Evolutionary conservation across 192 early-diverging fungal genomes (phyloP), one percentile per base, ranked within the genome.

Genomic region (Linderina pennispora): DNA sequence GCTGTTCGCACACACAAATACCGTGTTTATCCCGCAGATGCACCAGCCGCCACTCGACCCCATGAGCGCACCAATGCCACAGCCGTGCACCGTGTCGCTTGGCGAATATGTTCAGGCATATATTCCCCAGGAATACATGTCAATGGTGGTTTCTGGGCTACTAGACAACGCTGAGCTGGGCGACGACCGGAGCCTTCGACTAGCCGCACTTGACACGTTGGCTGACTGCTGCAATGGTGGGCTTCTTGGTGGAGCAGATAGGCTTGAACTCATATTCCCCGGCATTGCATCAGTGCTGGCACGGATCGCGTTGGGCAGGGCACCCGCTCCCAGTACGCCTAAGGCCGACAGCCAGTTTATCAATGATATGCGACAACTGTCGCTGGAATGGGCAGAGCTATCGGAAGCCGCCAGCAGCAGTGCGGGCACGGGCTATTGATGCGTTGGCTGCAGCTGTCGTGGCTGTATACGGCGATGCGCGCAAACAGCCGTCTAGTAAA

Each of bases 111-210:
- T 47, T 3, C 6, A 5, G 15, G n/a, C 20, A 3, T 36, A 44
- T 36, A n/a, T 55, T 21, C 65, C 65, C 8, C 36, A 14, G 1
- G 65, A 56, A 2, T 68, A 68, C n/a, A 1, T 62, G 37, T 45
- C 66, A 4, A 28, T 70, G 14, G 51, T 21, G 2, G 51, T 54
- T 7, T 62, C 59, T 23, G 59, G 35, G n/a, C 24, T 70, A 35
- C 37, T 70, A 4, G 59, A 70, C 26, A 70, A 48, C 23, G 54
- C 59, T 1, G 66, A 70, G 44, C 5, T 34, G 11, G 40, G 59
- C 1, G 55, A 42, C 9, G 48, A 58, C 18, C 48, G 43, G 26
- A 25, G 26, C 2, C 37, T 70, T 0, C 35, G 59, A 2, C 3
- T 26, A 4, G 14, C 26, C 13, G 66, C 66, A 8, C 28, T 69